phyloP scores from a whole-genome alignment of 2,329 filamentous ascomycete species.

The Pseudophaeomoniella oleicola region DNA sequence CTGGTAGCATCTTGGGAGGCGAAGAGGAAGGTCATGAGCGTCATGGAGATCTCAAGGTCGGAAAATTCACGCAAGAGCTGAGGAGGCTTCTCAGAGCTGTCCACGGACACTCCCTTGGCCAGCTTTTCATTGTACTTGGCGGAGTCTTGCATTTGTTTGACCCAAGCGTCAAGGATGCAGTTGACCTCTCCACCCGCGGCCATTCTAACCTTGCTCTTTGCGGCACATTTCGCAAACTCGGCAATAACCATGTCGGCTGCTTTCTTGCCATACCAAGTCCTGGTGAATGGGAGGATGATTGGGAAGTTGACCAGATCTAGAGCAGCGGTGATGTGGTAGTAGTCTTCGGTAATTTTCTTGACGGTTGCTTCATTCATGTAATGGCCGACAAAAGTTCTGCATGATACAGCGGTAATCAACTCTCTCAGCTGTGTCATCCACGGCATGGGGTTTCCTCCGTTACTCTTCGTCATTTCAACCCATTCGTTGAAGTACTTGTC shows the following conservation, averaged over 20 bases:
- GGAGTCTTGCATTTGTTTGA: slow-evolving; percentile 76
- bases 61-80: slow-evolving; percentile 74
- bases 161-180: slow-evolving; percentile 94
- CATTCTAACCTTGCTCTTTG: slow-evolving; percentile 88
- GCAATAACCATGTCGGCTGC: slow-evolving; percentile 80
- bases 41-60: slow-evolving; percentile 85
- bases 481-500: slow-evolving; percentile 72
- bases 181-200: slow-evolving; percentile 69
- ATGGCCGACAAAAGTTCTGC: slow-evolving; percentile 91
- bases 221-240: slow-evolving; percentile 82
- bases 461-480: slow-evolving; percentile 53
- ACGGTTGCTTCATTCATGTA: slow-evolving; percentile 84
- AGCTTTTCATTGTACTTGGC: slow-evolving; percentile 67
- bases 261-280: slow-evolving; percentile 95
- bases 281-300: slow-evolving; percentile 87
- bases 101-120: slow-evolving; percentile 53
- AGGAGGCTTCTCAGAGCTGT: slow-evolving; percentile 63
- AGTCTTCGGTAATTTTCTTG: slow-evolving; percentile 91
- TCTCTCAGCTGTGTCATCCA: slow-evolving; percentile 92
- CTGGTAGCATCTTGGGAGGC: slow-evolving; percentile 95
- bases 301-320: slow-evolving; percentile 97
- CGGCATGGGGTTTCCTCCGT: slow-evolving; percentile 57
- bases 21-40: slow-evolving; percentile 91
- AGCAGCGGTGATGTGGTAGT: slow-evolving; percentile 89
- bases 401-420: slow-evolving; percentile 85